phyloP scores from a whole-genome alignment of 2,329 filamentous ascomycete genomes.

The Colletotrichum agaves region DNA sequence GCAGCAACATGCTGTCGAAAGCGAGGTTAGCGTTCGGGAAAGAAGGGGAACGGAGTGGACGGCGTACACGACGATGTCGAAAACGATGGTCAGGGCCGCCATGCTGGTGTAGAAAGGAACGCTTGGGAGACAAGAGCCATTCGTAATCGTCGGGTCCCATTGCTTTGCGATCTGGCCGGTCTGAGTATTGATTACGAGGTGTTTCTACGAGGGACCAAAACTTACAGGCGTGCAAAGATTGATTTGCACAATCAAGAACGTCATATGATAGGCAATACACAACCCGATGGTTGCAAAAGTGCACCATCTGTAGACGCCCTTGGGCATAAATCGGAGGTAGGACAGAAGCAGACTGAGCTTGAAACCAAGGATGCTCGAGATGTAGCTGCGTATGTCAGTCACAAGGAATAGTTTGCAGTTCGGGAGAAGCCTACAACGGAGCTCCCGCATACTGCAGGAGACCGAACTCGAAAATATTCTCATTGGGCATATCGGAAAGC shows the following conservation, averaged over 20 bases:
- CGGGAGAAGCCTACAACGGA: conserved; percentile 47
- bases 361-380: conserved; percentile 56
- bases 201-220: neutral
- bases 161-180: conserved; percentile 46
- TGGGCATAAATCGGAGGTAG: conserved; percentile 57
- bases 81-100: conserved; percentile 53
- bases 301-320: conserved; percentile 46
- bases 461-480: conserved; percentile 53
- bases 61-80: conserved; percentile 54
- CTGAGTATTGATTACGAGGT: neutral
- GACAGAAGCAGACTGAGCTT: conserved; percentile 58
- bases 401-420: accelerated
- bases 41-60: accelerated
- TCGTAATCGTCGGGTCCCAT: conserved; percentile 52
- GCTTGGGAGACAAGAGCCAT: conserved; percentile 50
- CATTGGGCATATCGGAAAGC: conserved; percentile 49
- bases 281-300: conserved; percentile 49
- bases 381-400: conserved; percentile 46
- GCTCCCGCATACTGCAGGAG: conserved; percentile 54
- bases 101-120: conserved; percentile 57
- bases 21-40: neutral
- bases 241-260: conserved; percentile 49
- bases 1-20: conserved; percentile 50
- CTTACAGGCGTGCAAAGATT: conserved; percentile 50
- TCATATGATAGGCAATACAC: conserved; percentile 52